Conservation (phyloP, 2,329 filamentous ascomycete species). For the Metarhizium sp. region DNA sequence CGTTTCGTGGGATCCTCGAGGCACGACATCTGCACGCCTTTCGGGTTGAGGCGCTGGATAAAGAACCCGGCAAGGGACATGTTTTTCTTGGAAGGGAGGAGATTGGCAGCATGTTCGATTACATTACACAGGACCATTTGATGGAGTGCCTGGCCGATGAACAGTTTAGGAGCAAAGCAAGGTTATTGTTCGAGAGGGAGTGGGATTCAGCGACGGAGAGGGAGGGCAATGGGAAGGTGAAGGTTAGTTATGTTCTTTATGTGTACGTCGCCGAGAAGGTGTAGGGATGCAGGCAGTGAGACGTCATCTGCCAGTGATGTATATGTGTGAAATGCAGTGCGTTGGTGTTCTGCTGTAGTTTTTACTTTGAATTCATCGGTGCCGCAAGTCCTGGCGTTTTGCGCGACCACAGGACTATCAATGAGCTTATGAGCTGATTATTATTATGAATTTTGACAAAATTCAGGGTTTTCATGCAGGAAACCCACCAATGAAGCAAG, state of each 20-base stretch:
- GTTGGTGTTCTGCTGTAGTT: no score
- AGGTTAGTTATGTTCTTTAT: background rate
- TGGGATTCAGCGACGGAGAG: conserved; percentile 12
- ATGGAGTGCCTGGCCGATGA: conserved; percentile 4
- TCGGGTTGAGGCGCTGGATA: conserved; percentile 16
- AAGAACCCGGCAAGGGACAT: conserved; percentile 13
- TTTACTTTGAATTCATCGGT: no score
- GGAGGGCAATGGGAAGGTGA: background rate
- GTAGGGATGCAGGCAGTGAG: background rate
- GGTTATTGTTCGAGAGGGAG: conserved; percentile 19
- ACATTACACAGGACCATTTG: conserved; percentile 11
- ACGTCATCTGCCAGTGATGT: no score
- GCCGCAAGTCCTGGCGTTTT: no score
- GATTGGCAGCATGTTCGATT: conserved; percentile 20
- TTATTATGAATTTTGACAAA: no score
- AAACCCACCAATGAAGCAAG: no score
- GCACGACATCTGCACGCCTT: conserved; percentile 18
- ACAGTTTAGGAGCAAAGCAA: conserved; percentile 14
- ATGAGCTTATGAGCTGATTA: no score
- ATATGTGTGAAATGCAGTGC: no score
- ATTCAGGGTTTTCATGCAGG: no score
- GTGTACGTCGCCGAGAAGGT: background rate
- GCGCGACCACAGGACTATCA: no score
- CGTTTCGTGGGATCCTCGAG: conserved; percentile 18
- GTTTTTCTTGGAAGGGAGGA: conserved; percentile 15